Conservation (phyloP, 1,284 basidiomycete species). For the Xanthoconium separans region DNA sequence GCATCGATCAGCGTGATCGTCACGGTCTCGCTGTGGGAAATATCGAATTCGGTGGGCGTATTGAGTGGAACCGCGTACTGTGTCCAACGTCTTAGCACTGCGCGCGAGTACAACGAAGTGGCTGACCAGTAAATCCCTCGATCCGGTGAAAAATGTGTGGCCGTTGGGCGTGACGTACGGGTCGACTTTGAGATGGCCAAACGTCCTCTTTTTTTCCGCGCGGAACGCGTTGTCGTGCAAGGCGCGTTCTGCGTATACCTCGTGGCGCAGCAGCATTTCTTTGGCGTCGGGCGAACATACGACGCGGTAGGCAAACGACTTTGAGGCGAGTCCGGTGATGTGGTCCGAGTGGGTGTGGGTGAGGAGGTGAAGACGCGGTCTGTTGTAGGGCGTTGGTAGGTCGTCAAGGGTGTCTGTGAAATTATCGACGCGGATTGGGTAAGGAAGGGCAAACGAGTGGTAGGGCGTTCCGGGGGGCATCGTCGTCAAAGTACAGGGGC, state of each 20-base stretch:
- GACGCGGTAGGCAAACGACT: constrained; percentile 66
- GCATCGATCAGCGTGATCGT: constrained; percentile 84
- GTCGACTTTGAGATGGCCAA: constrained; percentile 62
- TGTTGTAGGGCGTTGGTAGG: constrained; percentile 33
- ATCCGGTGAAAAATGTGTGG: constrained; percentile 44
- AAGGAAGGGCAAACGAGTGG: constrained; percentile 63
- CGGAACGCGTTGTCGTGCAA: constrained; percentile 49
- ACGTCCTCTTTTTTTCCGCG: constrained; percentile 60
- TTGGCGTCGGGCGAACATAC: constrained; percentile 81
- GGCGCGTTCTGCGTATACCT: constrained; percentile 64
- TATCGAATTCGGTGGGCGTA: constrained; percentile 60
- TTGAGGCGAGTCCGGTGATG: constrained; percentile 63
- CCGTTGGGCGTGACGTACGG: constrained; percentile 49
- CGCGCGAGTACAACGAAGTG: constrained; percentile 33
- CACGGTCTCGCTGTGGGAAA: constrained; percentile 58
- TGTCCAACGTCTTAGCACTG: background rate
- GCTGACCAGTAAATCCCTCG: constrained; percentile 54
- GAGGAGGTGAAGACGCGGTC: constrained; percentile 69
- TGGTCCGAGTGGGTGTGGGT: constrained; percentile 88
- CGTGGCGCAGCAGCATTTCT: constrained; percentile 76
- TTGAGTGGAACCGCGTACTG: constrained; percentile 50
- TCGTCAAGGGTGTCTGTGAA: constrained; percentile 50
- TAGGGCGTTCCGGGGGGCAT: constrained; percentile 76
- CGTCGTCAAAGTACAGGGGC: constrained; percentile 13
- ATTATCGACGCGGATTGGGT: constrained; percentile 78